A percentile compares a stretch with the other conserved stretches of the same genome.
Evolutionary conservation across 805 yeast genomes (phyloP).

Genomic region (Myxozyma mucilagina): DNA sequence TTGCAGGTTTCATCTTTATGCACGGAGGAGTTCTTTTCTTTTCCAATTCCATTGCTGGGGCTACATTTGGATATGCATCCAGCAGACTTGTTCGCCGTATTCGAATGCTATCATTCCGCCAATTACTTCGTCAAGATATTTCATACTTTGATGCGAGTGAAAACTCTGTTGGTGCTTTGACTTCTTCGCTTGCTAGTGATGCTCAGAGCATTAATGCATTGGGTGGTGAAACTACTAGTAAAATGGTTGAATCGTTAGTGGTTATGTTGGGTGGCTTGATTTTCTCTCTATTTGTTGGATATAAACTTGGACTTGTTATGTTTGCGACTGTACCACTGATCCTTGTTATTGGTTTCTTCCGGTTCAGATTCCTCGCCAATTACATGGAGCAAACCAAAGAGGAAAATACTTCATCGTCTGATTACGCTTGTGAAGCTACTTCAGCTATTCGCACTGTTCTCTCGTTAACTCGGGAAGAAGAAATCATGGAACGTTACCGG

Average conservation of each 20-base stretch:
- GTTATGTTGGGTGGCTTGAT: conserved; percentile 45
- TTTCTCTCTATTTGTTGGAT: conserved; percentile 43
- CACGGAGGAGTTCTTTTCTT: conserved; percentile 19
- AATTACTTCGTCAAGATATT: conserved; percentile 37
- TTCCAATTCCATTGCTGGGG: conserved; percentile 20
- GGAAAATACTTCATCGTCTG: conserved; percentile 43
- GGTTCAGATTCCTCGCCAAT: conserved; percentile 40
- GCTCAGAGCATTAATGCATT: conserved; percentile 37
- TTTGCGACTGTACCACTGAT: conserved; percentile 41
- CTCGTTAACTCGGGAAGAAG: conserved; percentile 46
- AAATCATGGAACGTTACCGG: conserved; percentile 41
- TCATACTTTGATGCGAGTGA: conserved; percentile 36
- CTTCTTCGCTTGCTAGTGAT: conserved; percentile 35
- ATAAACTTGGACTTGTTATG: conserved; percentile 47
- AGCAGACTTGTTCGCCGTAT: conserved; percentile 34
- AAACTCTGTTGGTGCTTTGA: conserved; percentile 35
- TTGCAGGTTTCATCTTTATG: conserved; percentile 26
- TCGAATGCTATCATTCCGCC: conserved; percentile 32
- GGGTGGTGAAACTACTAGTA: conserved; percentile 37
- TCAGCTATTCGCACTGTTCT: conserved; percentile 46
- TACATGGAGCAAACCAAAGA: conserved; percentile 42
- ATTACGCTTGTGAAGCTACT: conserved; percentile 45
- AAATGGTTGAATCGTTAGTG: conserved; percentile 39
- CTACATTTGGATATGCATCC: conserved; percentile 29
- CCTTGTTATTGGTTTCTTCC: conserved; percentile 44